These are phyloP conservation scores for Penicillium brevicompactum DNA, from an alignment of 2,329 filamentous ascomycete species.

Conservation along the genomic window DNA sequence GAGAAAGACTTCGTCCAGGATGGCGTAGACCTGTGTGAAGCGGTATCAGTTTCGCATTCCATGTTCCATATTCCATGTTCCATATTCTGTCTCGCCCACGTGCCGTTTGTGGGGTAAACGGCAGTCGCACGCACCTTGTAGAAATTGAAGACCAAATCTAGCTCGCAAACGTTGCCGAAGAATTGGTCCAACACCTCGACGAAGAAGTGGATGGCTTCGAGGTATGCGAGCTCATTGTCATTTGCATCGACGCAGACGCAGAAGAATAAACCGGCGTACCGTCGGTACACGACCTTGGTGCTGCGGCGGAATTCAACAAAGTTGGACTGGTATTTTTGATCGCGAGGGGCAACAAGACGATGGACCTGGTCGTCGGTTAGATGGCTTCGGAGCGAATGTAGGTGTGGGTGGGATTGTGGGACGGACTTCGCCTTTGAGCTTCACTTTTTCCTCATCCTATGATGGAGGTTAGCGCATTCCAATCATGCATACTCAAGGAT, in stretches of 20 bases:
- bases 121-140: constrained; percentile 58
- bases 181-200: constrained; percentile 98
- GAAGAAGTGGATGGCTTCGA: constrained; percentile 99
- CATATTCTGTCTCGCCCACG: constrained; percentile 1
- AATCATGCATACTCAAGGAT: background rate
- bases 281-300: constrained; percentile 95
- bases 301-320: constrained; percentile 78
- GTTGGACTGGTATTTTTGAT: constrained; percentile 99
- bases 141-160: constrained; percentile 80
- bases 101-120: background rate
- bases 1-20: constrained; percentile 96
- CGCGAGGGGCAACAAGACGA: constrained; percentile 92
- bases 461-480: constrained; percentile 17
- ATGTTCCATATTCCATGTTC: too few relatives aligned
- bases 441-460: constrained; percentile 95
- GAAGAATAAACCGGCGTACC: constrained; percentile 98
- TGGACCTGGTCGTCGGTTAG: constrained; percentile 66
- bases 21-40: constrained; percentile 77
- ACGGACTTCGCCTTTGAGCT: constrained; percentile 91
- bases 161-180: constrained; percentile 98
- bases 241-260: constrained; percentile 99
- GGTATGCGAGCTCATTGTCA: constrained; percentile 94
- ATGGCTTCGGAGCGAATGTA: constrained; percentile 2
- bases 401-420: constrained; percentile 1
- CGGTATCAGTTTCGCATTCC: constrained; percentile 10